phyloP scores from a whole-genome alignment of 2,329 filamentous ascomycete genomes.

The Dactylellina cionopaga region DNA sequence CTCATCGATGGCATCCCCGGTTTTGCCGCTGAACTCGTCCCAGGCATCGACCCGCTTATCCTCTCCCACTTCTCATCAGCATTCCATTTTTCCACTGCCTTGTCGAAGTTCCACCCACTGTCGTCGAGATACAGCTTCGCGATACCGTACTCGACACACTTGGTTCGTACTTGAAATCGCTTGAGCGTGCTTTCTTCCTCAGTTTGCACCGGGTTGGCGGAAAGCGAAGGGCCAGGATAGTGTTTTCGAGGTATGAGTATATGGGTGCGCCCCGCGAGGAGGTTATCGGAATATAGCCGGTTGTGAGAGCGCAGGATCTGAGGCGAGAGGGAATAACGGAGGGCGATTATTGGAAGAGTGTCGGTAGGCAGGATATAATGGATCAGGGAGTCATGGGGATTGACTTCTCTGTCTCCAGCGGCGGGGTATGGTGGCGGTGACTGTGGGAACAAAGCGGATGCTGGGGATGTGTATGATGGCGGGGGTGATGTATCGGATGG shows the following conservation, averaged over 20 bases:
- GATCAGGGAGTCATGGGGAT: slow-evolving; percentile 11
- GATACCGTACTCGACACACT: slow-evolving; percentile 54
- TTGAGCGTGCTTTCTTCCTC: slow-evolving; percentile 48
- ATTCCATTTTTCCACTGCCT: slow-evolving; percentile 50
- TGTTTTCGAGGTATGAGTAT: slow-evolving; percentile 52
- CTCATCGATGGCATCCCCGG: not conserved
- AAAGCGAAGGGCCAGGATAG: slow-evolving; percentile 51
- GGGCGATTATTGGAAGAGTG: slow-evolving; percentile 52
- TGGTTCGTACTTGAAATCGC: slow-evolving; percentile 55
- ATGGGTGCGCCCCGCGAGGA: slow-evolving; percentile 51
- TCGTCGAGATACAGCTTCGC: slow-evolving; percentile 54
- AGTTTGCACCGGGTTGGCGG: slow-evolving; percentile 39
- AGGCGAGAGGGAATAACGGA: slow-evolving; percentile 51
- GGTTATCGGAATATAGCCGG: slow-evolving; percentile 53
- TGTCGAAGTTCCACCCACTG: slow-evolving; percentile 53
- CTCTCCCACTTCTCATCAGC: slow-evolving; percentile 54
- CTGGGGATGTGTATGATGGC: slow-evolving; percentile 24
- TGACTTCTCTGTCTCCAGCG: not conserved
- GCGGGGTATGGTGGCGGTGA: slow-evolving; percentile 34
- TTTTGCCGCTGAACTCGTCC: slow-evolving; percentile 22
- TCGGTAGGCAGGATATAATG: slow-evolving; percentile 53
- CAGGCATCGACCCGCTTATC: slow-evolving; percentile 7
- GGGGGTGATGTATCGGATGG: slow-evolving; percentile 38
- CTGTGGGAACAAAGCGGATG: not conserved
- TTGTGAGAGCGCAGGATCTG: slow-evolving; percentile 52